Evolutionary conservation across 1,284 basidiomycete species (phyloP), one percentile per base, ranked within the genome.

Genomic region (Amylostereum areolatum): DNA sequence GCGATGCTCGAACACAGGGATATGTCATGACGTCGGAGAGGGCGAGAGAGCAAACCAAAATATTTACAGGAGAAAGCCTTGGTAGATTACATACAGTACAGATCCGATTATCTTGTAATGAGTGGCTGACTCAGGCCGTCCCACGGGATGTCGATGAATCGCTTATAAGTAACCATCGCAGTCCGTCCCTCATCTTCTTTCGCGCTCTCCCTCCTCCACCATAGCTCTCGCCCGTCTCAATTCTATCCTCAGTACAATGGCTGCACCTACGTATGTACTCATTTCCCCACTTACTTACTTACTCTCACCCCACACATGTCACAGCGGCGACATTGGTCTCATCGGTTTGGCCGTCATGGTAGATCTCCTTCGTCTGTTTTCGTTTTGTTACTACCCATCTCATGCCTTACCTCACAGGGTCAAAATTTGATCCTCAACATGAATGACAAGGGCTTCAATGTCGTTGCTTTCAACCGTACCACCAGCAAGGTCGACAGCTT

Each of bases 391-490:
- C 52, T 47, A 18, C 33, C 46, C 51, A 43, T 53, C 46, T 49
- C 43, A 54, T 50, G 46, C 32, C 54, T 45, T 50, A 44, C 39
- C 12, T 36, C 36, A 29, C 60, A 94, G 91, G 92, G 92, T 64
- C 92, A 96, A 83, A 97, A 97, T 73, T 71, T 96, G 63, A 95
- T 97, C 68, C 77, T 97, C 59, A 97, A 97, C 79, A 97, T 97
- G 90, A 95, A 95, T 69, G 96, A 98, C 81, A 98, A 99, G 77
- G 97, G 97, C 47, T 99, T 94, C 78, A 94, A 75, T 58, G 97
- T 99, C 62, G 87, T 92, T 59, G 94, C 92, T 27, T 99, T 89
- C 79, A 99, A 99, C 80, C 90, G 96, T 62, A 99, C 96, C 44
- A 89, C 85, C 61, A 87, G 83, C 75, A 99, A 99, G 74, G 95